phyloP scores from a whole-genome alignment of 257 asterid genomes.

The Petunia secreta region DNA sequence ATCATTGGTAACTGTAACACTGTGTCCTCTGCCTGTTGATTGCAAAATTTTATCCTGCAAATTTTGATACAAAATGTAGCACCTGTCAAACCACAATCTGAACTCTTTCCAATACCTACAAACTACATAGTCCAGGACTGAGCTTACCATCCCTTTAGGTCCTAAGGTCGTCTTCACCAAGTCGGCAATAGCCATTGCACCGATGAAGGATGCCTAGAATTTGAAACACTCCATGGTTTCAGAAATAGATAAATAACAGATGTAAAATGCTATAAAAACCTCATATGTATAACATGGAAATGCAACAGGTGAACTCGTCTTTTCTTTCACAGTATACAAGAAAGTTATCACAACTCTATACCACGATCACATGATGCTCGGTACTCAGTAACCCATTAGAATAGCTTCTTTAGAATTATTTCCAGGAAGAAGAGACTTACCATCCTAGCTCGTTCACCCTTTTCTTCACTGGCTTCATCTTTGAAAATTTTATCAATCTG shows the following conservation, averaged over 20 bases:
- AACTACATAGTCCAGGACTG: neutral
- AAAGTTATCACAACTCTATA: neutral
- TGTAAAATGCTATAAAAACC: neutral
- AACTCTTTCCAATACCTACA: neutral
- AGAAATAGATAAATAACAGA: neutral
- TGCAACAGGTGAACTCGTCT: neutral
- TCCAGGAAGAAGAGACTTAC: slow-evolving; percentile 43
- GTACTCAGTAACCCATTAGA: neutral
- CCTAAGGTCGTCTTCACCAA: slow-evolving; percentile 97
- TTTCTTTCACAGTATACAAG: neutral
- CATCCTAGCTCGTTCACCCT: slow-evolving; percentile 98
- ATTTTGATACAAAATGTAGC: neutral
- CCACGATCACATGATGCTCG: neutral
- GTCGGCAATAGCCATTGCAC: slow-evolving; percentile 96
- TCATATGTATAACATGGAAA: neutral
- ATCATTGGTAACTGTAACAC: slow-evolving; percentile 93
- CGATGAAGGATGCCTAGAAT: slow-evolving; percentile 80
- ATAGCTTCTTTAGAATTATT: neutral
- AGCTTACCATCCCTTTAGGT: slow-evolving; percentile 91
- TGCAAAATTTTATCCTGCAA: slow-evolving; percentile 92
- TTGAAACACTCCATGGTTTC: slow-evolving; percentile 7
- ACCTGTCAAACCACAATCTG: neutral
- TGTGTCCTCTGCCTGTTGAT: slow-evolving; percentile 84
- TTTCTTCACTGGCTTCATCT: slow-evolving; percentile 94
- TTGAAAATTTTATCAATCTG: slow-evolving; percentile 69